Percentiles rank a stretch among this genome's conserved stretches.
Evolutionary conservation across 257 asterid genomes (phyloP).

Genomic region (Plantago major): DNA sequence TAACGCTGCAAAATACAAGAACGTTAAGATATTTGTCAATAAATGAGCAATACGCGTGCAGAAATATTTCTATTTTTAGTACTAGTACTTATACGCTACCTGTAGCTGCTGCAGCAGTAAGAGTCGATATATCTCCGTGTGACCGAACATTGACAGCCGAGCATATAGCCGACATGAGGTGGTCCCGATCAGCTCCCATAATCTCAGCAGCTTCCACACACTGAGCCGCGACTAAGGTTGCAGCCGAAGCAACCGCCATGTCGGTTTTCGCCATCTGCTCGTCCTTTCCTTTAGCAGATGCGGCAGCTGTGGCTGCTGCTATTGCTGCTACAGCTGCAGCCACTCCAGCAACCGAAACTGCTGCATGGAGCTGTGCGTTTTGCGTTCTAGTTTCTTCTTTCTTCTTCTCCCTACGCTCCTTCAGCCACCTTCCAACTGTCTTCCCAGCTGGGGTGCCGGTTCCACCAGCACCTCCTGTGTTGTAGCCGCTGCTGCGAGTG

Average conservation of each 20-base stretch:
- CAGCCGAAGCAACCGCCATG: conserved; percentile 96
- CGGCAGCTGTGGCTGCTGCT: conserved; percentile 90
- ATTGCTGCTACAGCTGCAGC: conserved; percentile 92
- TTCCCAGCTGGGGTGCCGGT: conserved; percentile 77
- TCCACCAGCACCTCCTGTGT: conserved; percentile 35
- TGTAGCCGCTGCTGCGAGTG: conserved; percentile 51
- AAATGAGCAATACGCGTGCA: background rate
- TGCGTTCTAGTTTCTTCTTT: conserved; percentile 89
- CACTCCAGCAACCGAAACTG: conserved; percentile 86
- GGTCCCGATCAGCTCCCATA: conserved; percentile 94
- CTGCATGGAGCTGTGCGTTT: conserved; percentile 89
- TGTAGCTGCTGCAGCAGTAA: conserved; percentile 97
- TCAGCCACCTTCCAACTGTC: conserved; percentile 94
- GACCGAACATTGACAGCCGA: conserved; percentile 91
- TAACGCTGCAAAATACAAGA: conserved; percentile 38
- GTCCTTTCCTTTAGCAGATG: conserved; percentile 60
- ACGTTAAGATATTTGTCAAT: background rate
- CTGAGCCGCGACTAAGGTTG: conserved; percentile 91
- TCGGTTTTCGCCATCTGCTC: conserved; percentile 78
- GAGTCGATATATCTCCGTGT: conserved; percentile 91
- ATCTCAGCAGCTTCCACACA: conserved; percentile 96
- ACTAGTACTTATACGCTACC: conserved; percentile 29
- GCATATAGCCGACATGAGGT: conserved; percentile 81
- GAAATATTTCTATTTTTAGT: too few species aligned
- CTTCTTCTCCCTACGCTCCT: conserved; percentile 90